Conservation (phyloP, 148 eudicot species). For the Beta vulgaris region DNA sequence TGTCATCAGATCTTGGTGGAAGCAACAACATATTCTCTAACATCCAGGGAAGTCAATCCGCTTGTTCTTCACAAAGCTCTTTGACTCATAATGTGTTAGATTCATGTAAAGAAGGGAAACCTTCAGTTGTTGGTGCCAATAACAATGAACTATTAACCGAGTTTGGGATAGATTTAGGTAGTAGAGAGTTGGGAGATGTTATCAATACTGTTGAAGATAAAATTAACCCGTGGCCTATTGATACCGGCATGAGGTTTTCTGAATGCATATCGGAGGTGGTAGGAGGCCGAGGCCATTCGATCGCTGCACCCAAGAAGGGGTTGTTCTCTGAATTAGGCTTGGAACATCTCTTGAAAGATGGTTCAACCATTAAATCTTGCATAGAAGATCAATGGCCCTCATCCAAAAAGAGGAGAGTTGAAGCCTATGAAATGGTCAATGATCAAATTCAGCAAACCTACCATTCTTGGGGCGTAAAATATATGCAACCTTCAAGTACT, state of each 20-base stretch:
- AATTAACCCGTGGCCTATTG: conserved; percentile 16
- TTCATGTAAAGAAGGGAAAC: conserved; percentile 24
- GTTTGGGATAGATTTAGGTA: conserved; percentile 32
- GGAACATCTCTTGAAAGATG: conserved; percentile 44
- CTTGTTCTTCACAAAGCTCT: conserved; percentile 42
- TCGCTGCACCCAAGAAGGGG: conserved; percentile 34
- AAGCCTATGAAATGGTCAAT: conserved; percentile 23
- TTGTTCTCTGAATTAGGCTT: conserved; percentile 73
- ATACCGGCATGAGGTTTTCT: conserved; percentile 26
- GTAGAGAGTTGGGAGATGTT: conserved; percentile 27
- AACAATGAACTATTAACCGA: conserved; percentile 27
- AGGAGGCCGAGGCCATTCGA: conserved; percentile 26
- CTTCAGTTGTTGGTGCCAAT: conserved; percentile 4
- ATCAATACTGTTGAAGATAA: conserved; percentile 26
- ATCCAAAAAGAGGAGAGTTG: conserved; percentile 47
- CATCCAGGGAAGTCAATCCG: conserved; percentile 24
- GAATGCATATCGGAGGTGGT: conserved; percentile 36
- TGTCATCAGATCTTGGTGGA: conserved; percentile 21
- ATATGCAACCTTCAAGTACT: conserved; percentile 22
- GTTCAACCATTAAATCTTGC: conserved; percentile 35
- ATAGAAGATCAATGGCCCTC: conserved; percentile 40
- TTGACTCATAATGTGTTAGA: conserved; percentile 31
- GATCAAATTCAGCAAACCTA: conserved; percentile 16
- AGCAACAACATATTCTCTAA: background rate
- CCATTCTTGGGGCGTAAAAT: conserved; percentile 25